Conservation (phyloP, 2,329 filamentous ascomycete genomes). For the Xylariaceae sp. region DNA sequence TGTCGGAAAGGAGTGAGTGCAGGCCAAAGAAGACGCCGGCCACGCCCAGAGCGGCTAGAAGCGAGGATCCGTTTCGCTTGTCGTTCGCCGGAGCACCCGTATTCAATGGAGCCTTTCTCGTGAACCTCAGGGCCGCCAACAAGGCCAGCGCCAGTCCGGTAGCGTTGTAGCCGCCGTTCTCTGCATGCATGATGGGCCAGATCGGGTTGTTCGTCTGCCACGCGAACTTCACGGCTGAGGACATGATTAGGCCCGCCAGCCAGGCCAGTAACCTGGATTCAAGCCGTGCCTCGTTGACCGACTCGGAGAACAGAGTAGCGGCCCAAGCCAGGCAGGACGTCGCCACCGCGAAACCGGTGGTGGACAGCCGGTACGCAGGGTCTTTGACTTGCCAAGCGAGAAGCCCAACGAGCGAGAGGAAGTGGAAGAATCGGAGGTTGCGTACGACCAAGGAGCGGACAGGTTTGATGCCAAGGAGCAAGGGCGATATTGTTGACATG, state of each 20-base stretch:
- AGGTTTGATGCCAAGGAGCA: conserved; percentile 64
- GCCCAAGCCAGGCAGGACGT: conserved; percentile 80
- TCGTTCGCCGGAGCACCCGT: conserved; percentile 26
- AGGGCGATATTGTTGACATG: conserved; percentile 74
- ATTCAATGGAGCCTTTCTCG: conserved; percentile 52
- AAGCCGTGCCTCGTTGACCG: conserved; percentile 63
- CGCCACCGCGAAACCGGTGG: conserved; percentile 71
- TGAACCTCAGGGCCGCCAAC: conserved; percentile 68
- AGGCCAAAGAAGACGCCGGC: conserved; percentile 81
- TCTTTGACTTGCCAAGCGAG: conserved; percentile 68
- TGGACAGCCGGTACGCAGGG: conserved; percentile 69
- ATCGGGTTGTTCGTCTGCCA: conserved; percentile 93
- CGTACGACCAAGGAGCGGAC: conserved; percentile 61
- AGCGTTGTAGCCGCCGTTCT: conserved; percentile 89
- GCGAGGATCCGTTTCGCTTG: conserved; percentile 54
- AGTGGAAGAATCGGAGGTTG: conserved; percentile 63
- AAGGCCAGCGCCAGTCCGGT: conserved; percentile 69
- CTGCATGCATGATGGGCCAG: conserved; percentile 87
- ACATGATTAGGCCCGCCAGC: conserved; percentile 73
- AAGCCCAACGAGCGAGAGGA: conserved; percentile 71
- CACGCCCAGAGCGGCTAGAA: conserved; percentile 69
- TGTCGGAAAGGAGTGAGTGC: conserved; percentile 90
- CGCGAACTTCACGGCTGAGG: conserved; percentile 84
- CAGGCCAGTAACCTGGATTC: conserved; percentile 79
- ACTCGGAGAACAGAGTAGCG: conserved; percentile 72